These are phyloP conservation scores for Penicillium simplicissimum DNA, from an alignment of 495 filamentous ascomycete species.

Conservation along the genomic window DNA sequence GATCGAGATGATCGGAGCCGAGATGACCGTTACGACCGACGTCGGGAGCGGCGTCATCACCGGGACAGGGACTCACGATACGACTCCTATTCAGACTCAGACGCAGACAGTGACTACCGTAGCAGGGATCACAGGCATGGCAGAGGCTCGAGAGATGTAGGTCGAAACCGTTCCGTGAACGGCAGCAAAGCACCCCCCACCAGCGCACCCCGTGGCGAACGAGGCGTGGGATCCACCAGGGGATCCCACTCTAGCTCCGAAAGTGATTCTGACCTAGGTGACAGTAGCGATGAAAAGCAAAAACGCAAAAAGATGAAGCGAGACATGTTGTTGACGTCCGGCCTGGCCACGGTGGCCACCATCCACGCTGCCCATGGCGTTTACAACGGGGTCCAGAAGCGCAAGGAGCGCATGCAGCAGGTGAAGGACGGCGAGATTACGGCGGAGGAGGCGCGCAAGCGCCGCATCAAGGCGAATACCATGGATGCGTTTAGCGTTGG, in stretches of 20 bases:
- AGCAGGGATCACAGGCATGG: constrained; percentile 47
- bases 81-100: constrained; percentile 42
- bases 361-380: constrained; percentile 84
- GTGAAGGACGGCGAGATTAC: constrained; percentile 74
- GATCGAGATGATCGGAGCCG: constrained; percentile 29
- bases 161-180: constrained; percentile 38
- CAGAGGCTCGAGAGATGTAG: constrained; percentile 54
- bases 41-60: constrained; percentile 28
- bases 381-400: constrained; percentile 73
- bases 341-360: constrained; percentile 82
- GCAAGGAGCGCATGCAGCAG: constrained; percentile 66
- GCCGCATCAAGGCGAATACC: constrained; percentile 70
- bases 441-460: constrained; percentile 70
- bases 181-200: constrained; percentile 20
- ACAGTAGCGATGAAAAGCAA: constrained; percentile 76
- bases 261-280: constrained; percentile 64
- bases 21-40: constrained; percentile 23
- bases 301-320: constrained; percentile 75
- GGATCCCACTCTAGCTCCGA: constrained; percentile 24
- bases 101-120: constrained; percentile 56
- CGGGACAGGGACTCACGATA: constrained; percentile 23
- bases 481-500: constrained; percentile 78
- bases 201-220: constrained; percentile 21
- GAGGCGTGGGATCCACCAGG: constrained; percentile 2
- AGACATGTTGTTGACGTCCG: constrained; percentile 81